Evolutionary conservation across 2,329 filamentous ascomycete genomes (phyloP).

Genomic region (Epichloe aotearoae): DNA sequence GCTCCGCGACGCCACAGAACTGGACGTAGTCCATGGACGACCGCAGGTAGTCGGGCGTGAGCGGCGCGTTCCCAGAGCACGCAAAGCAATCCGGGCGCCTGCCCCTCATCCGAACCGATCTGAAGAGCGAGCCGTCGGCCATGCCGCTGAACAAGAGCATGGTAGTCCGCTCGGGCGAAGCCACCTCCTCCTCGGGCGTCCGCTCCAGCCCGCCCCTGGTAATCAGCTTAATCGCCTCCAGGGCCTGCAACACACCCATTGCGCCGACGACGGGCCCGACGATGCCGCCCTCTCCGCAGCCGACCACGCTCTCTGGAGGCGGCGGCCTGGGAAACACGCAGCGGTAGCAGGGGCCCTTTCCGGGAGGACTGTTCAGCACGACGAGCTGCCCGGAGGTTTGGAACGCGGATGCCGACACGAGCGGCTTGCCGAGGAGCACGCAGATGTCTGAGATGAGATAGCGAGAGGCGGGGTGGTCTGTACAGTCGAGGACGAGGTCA

Average conservation of each 20-base stretch:
- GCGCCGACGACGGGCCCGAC: constrained; percentile 82
- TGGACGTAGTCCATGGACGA: constrained; percentile 66
- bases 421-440: constrained; percentile 61
- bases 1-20: constrained; percentile 59
- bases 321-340: constrained; percentile 86
- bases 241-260: constrained; percentile 86
- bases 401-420: constrained; percentile 83
- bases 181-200: not conserved
- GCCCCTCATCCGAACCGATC: constrained; percentile 64
- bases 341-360: constrained; percentile 73
- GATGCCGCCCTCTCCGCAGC: constrained; percentile 87
- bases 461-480: constrained; percentile 80
- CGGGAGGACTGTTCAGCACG: constrained; percentile 71
- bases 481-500: constrained; percentile 85
- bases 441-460: constrained; percentile 89
- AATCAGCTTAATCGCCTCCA: constrained; percentile 80
- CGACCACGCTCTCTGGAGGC: constrained; percentile 66
- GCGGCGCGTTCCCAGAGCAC: constrained; percentile 47
- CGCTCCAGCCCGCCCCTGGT: constrained; percentile 24
- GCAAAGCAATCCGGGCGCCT: constrained; percentile 60
- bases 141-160: constrained; percentile 37
- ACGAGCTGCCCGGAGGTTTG: constrained; percentile 83
- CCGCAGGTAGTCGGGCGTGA: constrained; percentile 50
- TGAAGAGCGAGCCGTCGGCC: constrained; percentile 37
- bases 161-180: constrained; percentile 12